Conservation (phyloP, 139 green algal genomes). For the Chlamydomonas incerta region DNA sequence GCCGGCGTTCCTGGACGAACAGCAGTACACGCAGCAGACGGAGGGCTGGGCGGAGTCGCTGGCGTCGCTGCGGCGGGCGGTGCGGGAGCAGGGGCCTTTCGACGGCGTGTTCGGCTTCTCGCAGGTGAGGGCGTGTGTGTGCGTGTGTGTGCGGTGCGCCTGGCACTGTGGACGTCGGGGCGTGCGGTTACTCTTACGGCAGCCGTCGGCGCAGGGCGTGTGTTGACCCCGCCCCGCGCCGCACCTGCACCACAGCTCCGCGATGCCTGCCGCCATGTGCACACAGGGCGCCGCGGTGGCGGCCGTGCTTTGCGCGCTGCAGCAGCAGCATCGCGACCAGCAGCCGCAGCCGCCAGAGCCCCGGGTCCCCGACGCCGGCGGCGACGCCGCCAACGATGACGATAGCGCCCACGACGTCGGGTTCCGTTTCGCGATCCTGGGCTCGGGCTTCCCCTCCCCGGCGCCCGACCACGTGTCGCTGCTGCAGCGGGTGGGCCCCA, state of each 20-base stretch:
- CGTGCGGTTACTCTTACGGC: too few species aligned
- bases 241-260: background rate
- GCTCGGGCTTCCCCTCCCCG: conserved; percentile 41
- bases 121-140: conserved; percentile 58
- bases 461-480: conserved; percentile 18
- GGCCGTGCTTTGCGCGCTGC: conserved; percentile 52
- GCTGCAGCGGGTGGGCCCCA: background rate
- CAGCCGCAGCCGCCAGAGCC: background rate
- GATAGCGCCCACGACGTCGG: too few species aligned
- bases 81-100: conserved; percentile 68
- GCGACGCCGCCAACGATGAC: background rate
- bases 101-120: conserved; percentile 91
- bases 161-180: too few species aligned
- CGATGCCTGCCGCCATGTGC: background rate
- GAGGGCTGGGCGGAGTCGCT: conserved; percentile 72
- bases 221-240: too few species aligned
- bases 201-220: too few species aligned
- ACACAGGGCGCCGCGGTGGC: conserved; percentile 57
- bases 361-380: too few species aligned
- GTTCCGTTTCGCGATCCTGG: conserved; percentile 56
- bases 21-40: conserved; percentile 71
- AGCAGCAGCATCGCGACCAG: conserved; percentile 47
- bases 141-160: background rate
- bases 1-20: conserved; percentile 41
- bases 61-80: conserved; percentile 48